Base-by-base conservation (phyloP, 2,329 filamentous ascomycete species). In the Talaromyces sp. region DNA sequence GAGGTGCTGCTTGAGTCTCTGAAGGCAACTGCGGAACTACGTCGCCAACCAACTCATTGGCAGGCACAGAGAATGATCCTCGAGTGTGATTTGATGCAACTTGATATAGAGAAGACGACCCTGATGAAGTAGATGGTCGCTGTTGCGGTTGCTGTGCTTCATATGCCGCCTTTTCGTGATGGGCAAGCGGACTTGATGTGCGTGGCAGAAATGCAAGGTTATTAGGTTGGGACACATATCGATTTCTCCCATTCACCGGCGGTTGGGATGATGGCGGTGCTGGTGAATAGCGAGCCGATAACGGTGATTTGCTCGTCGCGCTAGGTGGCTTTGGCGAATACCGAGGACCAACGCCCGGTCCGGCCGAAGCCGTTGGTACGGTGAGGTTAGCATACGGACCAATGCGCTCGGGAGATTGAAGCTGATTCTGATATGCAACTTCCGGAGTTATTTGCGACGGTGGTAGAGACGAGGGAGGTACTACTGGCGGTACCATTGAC, bases 141-240 rank as follows among this genome's bases (percentile, higher is more conserved):
- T 68, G 69, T 35, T 70, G 69, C 15, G 70, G 52, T 2, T 69
- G 69, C 33, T 72, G 69, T 1, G 72, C 69, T 49, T 74, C 74
- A 60, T 77, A 77, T 7, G 73, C 75, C 37, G 69, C 68, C 63
- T 76, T 78, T 58, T 78, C 76, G 62, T 81, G 84, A 59, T 84
- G 83, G 37, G 86, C 86, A 17, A 89, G 78, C 17, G 87, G 87
- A 73, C 87, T 89, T n/a, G 86, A 89, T 7, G 86, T 89, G 64
- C 87, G 81, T 19, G 87, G 87, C 49, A 86, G 84, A 73, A 88
- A 89, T 3, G 84, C 80, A 67, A 86, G 79, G 15, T 67, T 68
- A 37, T 74, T 63, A 17, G 74, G 77, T 67, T 74, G 80, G 25
- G 80, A 79, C 37, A 72, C 74, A 69, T 82, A 81, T 63, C 78